Conservation (phyloP, 176 grass and related monocot species). For the Luzula sylvatica region DNA sequence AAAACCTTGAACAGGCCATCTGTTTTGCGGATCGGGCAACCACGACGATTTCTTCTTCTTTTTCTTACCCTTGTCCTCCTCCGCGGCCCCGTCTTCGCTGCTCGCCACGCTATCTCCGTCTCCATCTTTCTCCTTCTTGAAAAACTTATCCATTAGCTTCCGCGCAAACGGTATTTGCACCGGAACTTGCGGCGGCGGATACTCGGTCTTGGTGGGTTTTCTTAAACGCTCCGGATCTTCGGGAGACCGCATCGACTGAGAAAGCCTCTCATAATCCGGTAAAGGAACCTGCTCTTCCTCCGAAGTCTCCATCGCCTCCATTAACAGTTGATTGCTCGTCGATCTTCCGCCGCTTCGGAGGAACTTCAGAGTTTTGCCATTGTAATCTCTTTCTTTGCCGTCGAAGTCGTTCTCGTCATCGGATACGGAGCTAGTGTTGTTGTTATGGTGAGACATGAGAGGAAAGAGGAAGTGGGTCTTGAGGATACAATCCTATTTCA, state of each 20-base stretch:
- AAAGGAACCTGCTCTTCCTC: slow-evolving; percentile 44
- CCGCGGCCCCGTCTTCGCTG: background rate
- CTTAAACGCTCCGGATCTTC: background rate
- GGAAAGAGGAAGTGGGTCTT: background rate
- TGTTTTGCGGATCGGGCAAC: slow-evolving; percentile 55
- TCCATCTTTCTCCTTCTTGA: slow-evolving; percentile 14
- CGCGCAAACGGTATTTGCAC: slow-evolving; percentile 49
- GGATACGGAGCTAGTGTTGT: background rate
- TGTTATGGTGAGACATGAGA: slow-evolving; percentile 8
- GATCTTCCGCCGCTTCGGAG: background rate
- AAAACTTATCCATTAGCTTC: slow-evolving; percentile 59
- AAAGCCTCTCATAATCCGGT: slow-evolving; percentile 54
- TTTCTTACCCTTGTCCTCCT: slow-evolving; percentile 9
- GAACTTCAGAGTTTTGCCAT: background rate
- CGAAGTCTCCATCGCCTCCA: slow-evolving; percentile 17
- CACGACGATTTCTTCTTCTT: slow-evolving; percentile 62
- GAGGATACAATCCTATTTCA: no score
- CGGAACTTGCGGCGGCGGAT: background rate
- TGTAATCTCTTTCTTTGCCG: background rate
- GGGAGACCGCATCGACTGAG: slow-evolving; percentile 39
- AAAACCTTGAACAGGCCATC: slow-evolving; percentile 70
- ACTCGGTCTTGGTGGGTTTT: background rate
- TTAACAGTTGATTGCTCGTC: slow-evolving; percentile 6
- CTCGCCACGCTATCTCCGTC: background rate
- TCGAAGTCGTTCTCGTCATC: background rate